Conservation (phyloP, 2,329 filamentous ascomycete species). For the Aspergillus eucalypticola region DNA sequence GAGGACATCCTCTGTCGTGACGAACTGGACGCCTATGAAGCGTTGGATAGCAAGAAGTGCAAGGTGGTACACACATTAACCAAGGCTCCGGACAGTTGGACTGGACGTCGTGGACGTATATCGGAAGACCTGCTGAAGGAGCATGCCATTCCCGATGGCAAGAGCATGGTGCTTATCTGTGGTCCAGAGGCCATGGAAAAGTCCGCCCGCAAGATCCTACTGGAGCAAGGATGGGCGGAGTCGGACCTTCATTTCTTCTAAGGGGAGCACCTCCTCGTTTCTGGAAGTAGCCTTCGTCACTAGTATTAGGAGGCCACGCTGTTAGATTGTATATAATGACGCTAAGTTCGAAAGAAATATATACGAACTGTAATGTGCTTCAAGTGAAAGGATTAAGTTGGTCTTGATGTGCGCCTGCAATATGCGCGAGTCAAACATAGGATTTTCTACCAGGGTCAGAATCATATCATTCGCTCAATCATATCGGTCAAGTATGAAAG, state of each 20-base stretch:
- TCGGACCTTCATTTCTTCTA: slow-evolving; percentile 76
- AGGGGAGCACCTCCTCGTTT: neutral
- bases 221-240: slow-evolving; percentile 68
- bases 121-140: slow-evolving; percentile 62
- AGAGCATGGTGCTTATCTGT: slow-evolving; percentile 71
- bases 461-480: too few relatives aligned
- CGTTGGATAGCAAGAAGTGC: slow-evolving; percentile 55
- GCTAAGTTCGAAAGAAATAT: neutral
- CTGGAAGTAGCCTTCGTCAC: neutral
- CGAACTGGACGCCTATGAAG: slow-evolving; percentile 68
- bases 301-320: neutral
- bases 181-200: slow-evolving; percentile 76
- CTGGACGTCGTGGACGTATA: slow-evolving; percentile 68
- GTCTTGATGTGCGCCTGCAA: too few relatives aligned
- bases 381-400: neutral
- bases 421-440: too few relatives aligned
- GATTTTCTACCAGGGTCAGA: too few relatives aligned
- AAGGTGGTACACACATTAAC: slow-evolving; percentile 70
- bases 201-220: slow-evolving; percentile 58
- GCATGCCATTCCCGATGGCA: slow-evolving; percentile 53
- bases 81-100: slow-evolving; percentile 64
- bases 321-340: neutral
- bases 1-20: slow-evolving; percentile 79
- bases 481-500: too few relatives aligned
- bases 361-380: neutral